These are phyloP conservation scores for Papiliotrema terrestris DNA, from an alignment of 1,284 basidiomycete genomes.

Conservation along the genomic window DNA sequence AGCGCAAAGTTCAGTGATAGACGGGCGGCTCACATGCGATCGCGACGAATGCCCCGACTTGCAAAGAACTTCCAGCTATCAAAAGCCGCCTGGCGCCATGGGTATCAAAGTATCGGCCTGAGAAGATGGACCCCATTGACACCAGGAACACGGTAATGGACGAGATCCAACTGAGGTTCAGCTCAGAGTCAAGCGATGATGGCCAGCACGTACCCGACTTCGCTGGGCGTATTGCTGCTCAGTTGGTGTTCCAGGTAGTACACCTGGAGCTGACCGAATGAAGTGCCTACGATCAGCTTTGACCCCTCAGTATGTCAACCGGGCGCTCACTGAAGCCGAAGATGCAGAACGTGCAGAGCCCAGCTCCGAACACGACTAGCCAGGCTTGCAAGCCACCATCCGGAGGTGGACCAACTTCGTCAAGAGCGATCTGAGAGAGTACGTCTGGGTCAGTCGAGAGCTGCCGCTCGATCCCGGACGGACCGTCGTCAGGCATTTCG, in stretches of 20 bases:
- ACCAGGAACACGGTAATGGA: constrained; percentile 34
- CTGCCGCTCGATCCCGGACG: too few relatives aligned
- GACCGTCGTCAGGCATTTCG: too few relatives aligned
- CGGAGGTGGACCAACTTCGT: constrained; percentile 37
- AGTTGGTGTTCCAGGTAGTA: constrained; percentile 43
- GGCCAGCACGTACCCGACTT: constrained; percentile 32
- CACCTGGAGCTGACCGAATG: constrained; percentile 37
- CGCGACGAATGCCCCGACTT: constrained; percentile 29
- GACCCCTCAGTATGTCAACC: not conserved
- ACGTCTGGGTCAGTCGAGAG: too few relatives aligned
- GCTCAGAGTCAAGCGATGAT: not conserved
- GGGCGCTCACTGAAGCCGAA: constrained; percentile 41
- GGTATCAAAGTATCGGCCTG: constrained; percentile 43
- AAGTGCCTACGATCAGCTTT: constrained; percentile 22
- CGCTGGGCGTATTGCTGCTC: constrained; percentile 23
- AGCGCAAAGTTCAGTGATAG: not conserved
- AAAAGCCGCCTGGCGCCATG: constrained; percentile 34
- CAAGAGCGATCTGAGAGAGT: too few relatives aligned
- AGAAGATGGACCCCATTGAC: constrained; percentile 31
- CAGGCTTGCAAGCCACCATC: constrained; percentile 45
- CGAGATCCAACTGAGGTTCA: constrained; percentile 35
- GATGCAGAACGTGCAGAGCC: constrained; percentile 38
- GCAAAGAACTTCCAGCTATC: constrained; percentile 22
- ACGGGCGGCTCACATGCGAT: constrained; percentile 34
- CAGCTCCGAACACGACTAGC: constrained; percentile 34